phyloP scores from a whole-genome alignment of 345 rosid genomes.

The Eucalyptus erythrocorys region DNA sequence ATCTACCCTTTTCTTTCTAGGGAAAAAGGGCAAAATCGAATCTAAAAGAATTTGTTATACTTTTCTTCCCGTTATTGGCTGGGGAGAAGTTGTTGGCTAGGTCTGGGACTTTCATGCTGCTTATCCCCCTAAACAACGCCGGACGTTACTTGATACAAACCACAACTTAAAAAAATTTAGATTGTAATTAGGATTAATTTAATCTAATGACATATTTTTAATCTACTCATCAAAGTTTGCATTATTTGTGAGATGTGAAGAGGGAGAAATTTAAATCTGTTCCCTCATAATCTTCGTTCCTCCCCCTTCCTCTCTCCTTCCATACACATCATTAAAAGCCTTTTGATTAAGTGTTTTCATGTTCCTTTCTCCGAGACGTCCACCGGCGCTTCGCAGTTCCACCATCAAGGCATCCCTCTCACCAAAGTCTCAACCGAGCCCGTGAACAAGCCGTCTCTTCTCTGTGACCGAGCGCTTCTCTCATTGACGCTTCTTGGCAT shows the following conservation, averaged over 20 bases:
- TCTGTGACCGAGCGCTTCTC: too few relatives aligned
- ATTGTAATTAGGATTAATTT: neutral
- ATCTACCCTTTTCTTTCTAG: neutral
- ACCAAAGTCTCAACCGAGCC: too few relatives aligned
- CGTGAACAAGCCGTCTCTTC: too few relatives aligned
- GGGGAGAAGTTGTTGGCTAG: neutral
- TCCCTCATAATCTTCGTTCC: neutral
- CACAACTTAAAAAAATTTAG: too few relatives aligned
- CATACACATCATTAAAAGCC: too few relatives aligned
- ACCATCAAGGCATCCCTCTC: too few relatives aligned
- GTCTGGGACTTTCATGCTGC: neutral
- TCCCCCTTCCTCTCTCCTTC: too few relatives aligned
- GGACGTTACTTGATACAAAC: neutral
- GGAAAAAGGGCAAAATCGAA: neutral
- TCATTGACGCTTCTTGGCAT: too few relatives aligned
- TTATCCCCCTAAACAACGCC: neutral
- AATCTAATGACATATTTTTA: neutral
- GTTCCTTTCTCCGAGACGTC: too few relatives aligned
- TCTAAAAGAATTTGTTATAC: neutral
- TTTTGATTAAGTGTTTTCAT: too few relatives aligned
- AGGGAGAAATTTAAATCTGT: neutral
- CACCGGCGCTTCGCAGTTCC: too few relatives aligned
- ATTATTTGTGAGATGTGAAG: neutral
- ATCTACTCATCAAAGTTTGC: neutral
- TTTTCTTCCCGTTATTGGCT: neutral